A percentile compares a stretch with the other conserved stretches of the same genome.
Conservation (phyloP, 1,284 basidiomycete species). For the Pseudozyma sp. region DNA sequence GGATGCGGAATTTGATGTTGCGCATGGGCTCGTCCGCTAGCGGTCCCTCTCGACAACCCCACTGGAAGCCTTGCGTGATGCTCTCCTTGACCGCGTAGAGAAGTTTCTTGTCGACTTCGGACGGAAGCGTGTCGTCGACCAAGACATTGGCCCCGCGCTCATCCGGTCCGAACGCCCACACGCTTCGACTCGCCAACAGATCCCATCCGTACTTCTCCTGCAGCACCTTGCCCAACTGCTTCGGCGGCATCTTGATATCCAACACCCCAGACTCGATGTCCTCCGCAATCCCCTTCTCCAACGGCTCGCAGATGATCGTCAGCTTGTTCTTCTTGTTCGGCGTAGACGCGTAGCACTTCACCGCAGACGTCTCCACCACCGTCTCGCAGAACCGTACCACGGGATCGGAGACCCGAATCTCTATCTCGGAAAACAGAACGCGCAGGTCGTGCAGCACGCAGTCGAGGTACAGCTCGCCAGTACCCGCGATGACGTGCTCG, state of each 20-base stretch:
- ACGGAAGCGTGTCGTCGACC: conserved; percentile 94
- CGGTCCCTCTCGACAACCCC: conserved; percentile 96
- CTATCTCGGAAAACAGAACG: conserved; percentile 92
- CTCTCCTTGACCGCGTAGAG: conserved; percentile 90
- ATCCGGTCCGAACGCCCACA: conserved; percentile 99
- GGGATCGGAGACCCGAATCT: conserved; percentile 99
- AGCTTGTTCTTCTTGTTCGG: conserved; percentile 86
- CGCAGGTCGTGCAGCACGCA: conserved; percentile 96
- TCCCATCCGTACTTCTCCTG: conserved; percentile 93
- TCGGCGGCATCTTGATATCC: conserved; percentile 58
- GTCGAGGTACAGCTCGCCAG: conserved; percentile 96
- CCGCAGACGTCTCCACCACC: conserved; percentile 94
- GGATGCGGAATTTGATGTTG: conserved; percentile 95
- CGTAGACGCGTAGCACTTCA: conserved; percentile 98
- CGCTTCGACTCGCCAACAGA: conserved; percentile 92
- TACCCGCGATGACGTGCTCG: conserved; percentile 95
- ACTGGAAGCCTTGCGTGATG: conserved; percentile 99
- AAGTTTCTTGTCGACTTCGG: conserved; percentile 94
- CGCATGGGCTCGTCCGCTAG: conserved; percentile 98
- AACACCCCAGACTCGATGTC: conserved; percentile 63
- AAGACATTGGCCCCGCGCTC: conserved; percentile 88
- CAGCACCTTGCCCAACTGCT: conserved; percentile 59
- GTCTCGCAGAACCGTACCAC: conserved; percentile 99
- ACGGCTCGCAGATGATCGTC: conserved; percentile 66
- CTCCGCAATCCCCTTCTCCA: conserved; percentile 67